These are phyloP conservation scores for Allantophomopsis cytisporea DNA, from an alignment of 2,329 filamentous ascomycete genomes.

Conservation along the genomic window DNA sequence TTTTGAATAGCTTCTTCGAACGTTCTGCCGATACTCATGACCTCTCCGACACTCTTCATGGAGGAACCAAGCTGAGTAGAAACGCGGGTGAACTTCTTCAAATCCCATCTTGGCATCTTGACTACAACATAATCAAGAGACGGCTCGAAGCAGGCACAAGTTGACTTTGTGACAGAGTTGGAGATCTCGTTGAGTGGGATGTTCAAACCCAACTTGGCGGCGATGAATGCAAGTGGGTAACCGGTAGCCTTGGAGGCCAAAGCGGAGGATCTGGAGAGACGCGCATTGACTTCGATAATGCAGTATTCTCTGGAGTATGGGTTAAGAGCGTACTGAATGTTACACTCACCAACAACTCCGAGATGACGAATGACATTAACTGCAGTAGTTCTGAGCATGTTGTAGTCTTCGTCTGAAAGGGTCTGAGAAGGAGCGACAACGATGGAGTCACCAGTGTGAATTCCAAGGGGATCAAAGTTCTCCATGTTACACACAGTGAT, in stretches of 20 bases:
- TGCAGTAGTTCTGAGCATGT: slow-evolving; percentile 94
- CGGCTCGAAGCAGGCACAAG: slow-evolving; percentile 95
- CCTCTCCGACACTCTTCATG: slow-evolving; percentile 99
- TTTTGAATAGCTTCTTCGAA: slow-evolving; percentile 99
- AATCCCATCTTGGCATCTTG: slow-evolving; percentile 97
- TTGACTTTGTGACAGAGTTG: slow-evolving; percentile 91
- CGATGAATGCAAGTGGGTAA: slow-evolving; percentile 91
- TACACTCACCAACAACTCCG: slow-evolving; percentile 95
- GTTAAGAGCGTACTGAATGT: slow-evolving; percentile 96
- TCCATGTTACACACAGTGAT: slow-evolving; percentile 99
- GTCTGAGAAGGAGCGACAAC: slow-evolving; percentile 97
- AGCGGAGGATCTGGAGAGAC: slow-evolving; percentile 88
- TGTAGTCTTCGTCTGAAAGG: slow-evolving; percentile 93
- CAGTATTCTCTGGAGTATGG: slow-evolving; percentile 93
- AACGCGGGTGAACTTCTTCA: slow-evolving; percentile 97
- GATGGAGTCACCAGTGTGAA: slow-evolving; percentile 96
- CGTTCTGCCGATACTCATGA: slow-evolving; percentile 93
- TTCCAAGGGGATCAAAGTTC: slow-evolving; percentile 96
- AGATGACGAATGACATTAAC: slow-evolving; percentile 96
- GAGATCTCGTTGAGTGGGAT: slow-evolving; percentile 94
- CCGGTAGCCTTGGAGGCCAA: slow-evolving; percentile 94
- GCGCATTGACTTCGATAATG: slow-evolving; percentile 97
- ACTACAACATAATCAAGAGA: slow-evolving; percentile 97
- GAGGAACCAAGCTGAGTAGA: slow-evolving; percentile 92
- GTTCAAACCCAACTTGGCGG: slow-evolving; percentile 86